Evolutionary conservation across 2,329 filamentous ascomycete species (phyloP).

Genomic region (Dactylellina cionopaga): DNA sequence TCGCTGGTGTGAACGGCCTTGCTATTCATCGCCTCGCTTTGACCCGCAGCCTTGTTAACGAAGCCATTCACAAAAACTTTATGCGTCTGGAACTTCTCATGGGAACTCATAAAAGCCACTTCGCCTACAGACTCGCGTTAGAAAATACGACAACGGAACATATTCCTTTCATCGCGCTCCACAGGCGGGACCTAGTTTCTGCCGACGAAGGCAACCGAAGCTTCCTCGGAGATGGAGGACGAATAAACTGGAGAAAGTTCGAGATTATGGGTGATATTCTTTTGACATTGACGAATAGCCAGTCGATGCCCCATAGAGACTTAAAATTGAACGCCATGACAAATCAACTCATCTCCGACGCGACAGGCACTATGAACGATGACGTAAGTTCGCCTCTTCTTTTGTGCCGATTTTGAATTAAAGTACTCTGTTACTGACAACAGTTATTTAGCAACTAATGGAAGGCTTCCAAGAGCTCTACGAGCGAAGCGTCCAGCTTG

Average conservation of each 20-base stretch:
- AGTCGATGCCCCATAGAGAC: conserved; percentile 76
- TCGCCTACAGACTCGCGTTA: conserved; percentile 96
- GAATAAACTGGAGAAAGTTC: conserved; percentile 98
- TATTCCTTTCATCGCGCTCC: conserved; percentile 92
- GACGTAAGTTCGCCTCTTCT: conserved; percentile 54
- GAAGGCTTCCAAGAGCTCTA: conserved; percentile 55
- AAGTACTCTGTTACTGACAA: conserved; percentile 25
- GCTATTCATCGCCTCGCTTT: conserved; percentile 83
- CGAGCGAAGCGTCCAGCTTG: conserved; percentile 57
- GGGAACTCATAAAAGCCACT: conserved; percentile 90
- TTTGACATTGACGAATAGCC: conserved; percentile 88
- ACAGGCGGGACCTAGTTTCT: conserved; percentile 86
- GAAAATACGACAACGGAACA: conserved; percentile 90
- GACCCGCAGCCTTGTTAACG: conserved; percentile 78
- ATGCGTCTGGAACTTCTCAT: conserved; percentile 89
- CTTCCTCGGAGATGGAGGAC: conserved; percentile 76
- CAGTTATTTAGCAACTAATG: conserved; percentile 43
- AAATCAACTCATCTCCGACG: conserved; percentile 55
- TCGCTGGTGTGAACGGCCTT: conserved; percentile 90
- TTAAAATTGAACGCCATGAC: conserved; percentile 54
- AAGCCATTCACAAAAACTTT: conserved; percentile 81
- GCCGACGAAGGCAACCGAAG: conserved; percentile 93
- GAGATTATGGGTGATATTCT: conserved; percentile 94
- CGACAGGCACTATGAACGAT: conserved; percentile 56
- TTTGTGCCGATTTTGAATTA: not conserved